Percentiles rank a stretch among this genome's conserved stretches.
Evolutionary conservation across 495 filamentous ascomycete genomes (phyloP).

Genomic region (Cercophora newfieldiana): DNA sequence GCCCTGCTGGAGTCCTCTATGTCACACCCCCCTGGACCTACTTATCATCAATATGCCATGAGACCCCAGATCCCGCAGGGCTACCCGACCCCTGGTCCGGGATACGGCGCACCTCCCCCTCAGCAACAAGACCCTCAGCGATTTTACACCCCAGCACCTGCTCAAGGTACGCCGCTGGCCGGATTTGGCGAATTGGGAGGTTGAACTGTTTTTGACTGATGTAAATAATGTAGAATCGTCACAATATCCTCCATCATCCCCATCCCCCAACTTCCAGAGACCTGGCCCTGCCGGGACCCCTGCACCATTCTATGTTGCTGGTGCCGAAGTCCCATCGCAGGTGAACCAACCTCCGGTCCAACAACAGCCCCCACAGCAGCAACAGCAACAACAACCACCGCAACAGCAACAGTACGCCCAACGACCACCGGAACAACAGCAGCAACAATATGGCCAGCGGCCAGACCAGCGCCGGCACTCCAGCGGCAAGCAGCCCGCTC

Average conservation of each 20-base stretch:
- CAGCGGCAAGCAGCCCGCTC: slow-evolving; percentile 46
- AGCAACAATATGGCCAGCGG: background rate
- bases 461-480: slow-evolving; percentile 41
- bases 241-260: slow-evolving; percentile 48
- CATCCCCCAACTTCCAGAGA: slow-evolving; percentile 50
- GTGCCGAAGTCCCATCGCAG: slow-evolving; percentile 45
- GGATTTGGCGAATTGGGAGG: slow-evolving; percentile 31
- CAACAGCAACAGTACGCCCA: slow-evolving; percentile 43
- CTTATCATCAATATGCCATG: slow-evolving; percentile 64
- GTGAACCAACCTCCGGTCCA: slow-evolving; percentile 32
- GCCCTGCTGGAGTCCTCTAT: slow-evolving; percentile 93
- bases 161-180: slow-evolving; percentile 37
- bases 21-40: slow-evolving; percentile 76
- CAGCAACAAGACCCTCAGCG: slow-evolving; percentile 63
- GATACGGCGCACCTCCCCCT: slow-evolving; percentile 42
- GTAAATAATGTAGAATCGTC: slow-evolving; percentile 34
- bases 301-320: slow-evolving; percentile 49
- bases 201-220: slow-evolving; percentile 35
- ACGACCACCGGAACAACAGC: slow-evolving; percentile 10
- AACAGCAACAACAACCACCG: slow-evolving; percentile 37
- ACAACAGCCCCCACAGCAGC: slow-evolving; percentile 35
- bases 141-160: slow-evolving; percentile 64
- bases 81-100: slow-evolving; percentile 52
- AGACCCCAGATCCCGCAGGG: slow-evolving; percentile 62
- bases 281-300: slow-evolving; percentile 34